Conservation (phyloP, 2,329 filamentous ascomycete species). For the Ilyonectria robusta region DNA sequence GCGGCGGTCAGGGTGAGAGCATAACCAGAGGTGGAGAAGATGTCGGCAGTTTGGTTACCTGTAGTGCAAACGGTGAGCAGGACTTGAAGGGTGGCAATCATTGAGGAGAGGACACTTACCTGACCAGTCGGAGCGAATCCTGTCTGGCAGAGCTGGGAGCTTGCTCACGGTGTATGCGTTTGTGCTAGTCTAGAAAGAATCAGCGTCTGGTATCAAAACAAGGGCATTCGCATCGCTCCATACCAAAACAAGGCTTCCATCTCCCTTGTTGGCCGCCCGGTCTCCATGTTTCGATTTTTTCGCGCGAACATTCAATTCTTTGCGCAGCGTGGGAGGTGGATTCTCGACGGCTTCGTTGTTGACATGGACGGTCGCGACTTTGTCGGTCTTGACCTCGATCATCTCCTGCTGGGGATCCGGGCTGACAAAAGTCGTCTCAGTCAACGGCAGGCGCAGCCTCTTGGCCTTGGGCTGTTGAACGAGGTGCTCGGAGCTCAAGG, state of each 20-base stretch:
- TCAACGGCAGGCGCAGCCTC: slow-evolving; percentile 71
- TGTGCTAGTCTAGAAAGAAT: slow-evolving; percentile 78
- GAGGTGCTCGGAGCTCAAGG: slow-evolving; percentile 68
- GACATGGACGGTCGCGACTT: slow-evolving; percentile 59
- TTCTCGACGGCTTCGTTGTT: slow-evolving; percentile 65
- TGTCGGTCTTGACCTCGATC: slow-evolving; percentile 69
- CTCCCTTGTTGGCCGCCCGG: slow-evolving; percentile 73
- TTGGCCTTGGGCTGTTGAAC: slow-evolving; percentile 74
- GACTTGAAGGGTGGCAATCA: slow-evolving; percentile 9
- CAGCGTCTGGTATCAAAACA: slow-evolving; percentile 36
- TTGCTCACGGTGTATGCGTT: slow-evolving; percentile 89
- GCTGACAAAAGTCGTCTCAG: slow-evolving; percentile 70
- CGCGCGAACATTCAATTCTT: slow-evolving; percentile 71
- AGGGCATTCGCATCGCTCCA: slow-evolving; percentile 39
- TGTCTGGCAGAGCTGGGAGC: slow-evolving; percentile 85
- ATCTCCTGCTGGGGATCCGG: slow-evolving; percentile 67
- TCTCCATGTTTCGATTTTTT: slow-evolving; percentile 76
- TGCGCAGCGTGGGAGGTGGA: slow-evolving; percentile 56
- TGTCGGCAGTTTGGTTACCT: slow-evolving; percentile 77
- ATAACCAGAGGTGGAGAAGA: slow-evolving; percentile 77
- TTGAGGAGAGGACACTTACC: slow-evolving; percentile 65
- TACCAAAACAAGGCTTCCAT: slow-evolving; percentile 77
- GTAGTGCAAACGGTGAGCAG: slow-evolving; percentile 36
- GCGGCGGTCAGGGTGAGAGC: slow-evolving; percentile 85
- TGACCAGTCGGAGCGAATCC: slow-evolving; percentile 75